phyloP scores from a whole-genome alignment of 345 rosid species.

The Xanthoceras sorbifolium region DNA sequence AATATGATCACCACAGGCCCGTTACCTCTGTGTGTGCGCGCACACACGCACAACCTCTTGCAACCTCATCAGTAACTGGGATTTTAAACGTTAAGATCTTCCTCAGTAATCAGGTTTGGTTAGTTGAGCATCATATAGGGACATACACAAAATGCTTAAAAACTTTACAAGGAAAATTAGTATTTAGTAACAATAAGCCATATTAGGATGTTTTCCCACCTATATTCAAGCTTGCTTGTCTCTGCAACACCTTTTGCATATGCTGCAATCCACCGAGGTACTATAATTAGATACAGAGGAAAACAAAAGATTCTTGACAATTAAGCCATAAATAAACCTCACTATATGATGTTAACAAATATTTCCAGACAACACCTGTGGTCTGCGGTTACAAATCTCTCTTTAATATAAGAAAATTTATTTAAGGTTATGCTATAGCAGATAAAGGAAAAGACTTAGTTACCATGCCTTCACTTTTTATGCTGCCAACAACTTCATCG shows the following conservation, averaged over 20 bases:
- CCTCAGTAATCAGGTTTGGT: not conserved
- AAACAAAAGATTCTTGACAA: not conserved
- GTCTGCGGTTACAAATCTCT: not conserved
- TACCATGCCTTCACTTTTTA: constrained; percentile 52
- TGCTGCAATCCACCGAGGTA: constrained; percentile 40
- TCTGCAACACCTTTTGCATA: constrained; percentile 69
- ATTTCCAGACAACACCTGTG: not conserved
- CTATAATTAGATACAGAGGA: constrained; percentile 9
- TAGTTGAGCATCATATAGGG: not conserved
- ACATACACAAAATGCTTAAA: not conserved
- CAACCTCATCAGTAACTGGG: not conserved
- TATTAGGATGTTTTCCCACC: constrained; percentile 40
- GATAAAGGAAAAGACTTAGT: constrained; percentile 33
- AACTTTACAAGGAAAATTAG: constrained; percentile 32
- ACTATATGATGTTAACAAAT: not conserved
- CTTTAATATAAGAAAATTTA: not conserved
- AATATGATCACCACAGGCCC: not conserved
- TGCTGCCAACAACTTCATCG: constrained; percentile 44
- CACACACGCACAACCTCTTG: too few relatives aligned
- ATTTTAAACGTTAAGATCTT: not conserved
- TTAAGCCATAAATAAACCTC: not conserved
- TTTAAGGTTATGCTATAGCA: not conserved
- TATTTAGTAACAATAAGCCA: constrained; percentile 26
- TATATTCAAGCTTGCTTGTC: constrained; percentile 75
- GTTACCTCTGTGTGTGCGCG: not conserved